Conservation (phyloP, 495 filamentous ascomycete genomes). For the Friedmanniomyces simplex region DNA sequence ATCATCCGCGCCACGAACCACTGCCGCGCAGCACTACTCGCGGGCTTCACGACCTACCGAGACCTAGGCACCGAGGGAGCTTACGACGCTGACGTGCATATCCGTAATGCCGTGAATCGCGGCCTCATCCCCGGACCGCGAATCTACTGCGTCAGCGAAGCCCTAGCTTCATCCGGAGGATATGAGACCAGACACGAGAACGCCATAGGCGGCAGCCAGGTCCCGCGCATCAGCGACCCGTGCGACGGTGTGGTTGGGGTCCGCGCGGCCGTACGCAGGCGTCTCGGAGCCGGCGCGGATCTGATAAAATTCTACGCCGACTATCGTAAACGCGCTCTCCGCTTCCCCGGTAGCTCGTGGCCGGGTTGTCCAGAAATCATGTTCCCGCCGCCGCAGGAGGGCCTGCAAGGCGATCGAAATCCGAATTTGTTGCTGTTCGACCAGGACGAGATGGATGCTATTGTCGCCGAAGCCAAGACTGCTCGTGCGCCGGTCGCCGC, state of each 20-base stretch:
- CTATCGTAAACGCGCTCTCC: conserved; percentile 38
- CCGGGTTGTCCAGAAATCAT: conserved; percentile 15
- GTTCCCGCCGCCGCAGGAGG: conserved; percentile 18
- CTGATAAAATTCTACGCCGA: conserved; percentile 46
- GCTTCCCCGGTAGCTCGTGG: conserved; percentile 31
- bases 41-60: conserved; percentile 46
- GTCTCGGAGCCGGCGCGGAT: conserved; percentile 41
- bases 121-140: conserved; percentile 43
- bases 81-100: conserved; percentile 34
- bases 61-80: conserved; percentile 44
- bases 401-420: conserved; percentile 26
- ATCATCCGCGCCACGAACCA: conserved; percentile 43
- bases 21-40: conserved; percentile 39
- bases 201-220: conserved; percentile 18
- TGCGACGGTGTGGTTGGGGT: conserved; percentile 39
- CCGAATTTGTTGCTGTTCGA: conserved; percentile 36
- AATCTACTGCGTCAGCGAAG: conserved; percentile 42
- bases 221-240: conserved; percentile 35
- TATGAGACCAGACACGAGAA: conserved; percentile 42
- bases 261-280: conserved; percentile 36
- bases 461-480: conserved; percentile 38
- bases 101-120: conserved; percentile 37
- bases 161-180: conserved; percentile 38
- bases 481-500: conserved; percentile 37
- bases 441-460: conserved; percentile 42